Conservation (phyloP, 805 yeast species). For the Metschnikowia amazonensis region DNA sequence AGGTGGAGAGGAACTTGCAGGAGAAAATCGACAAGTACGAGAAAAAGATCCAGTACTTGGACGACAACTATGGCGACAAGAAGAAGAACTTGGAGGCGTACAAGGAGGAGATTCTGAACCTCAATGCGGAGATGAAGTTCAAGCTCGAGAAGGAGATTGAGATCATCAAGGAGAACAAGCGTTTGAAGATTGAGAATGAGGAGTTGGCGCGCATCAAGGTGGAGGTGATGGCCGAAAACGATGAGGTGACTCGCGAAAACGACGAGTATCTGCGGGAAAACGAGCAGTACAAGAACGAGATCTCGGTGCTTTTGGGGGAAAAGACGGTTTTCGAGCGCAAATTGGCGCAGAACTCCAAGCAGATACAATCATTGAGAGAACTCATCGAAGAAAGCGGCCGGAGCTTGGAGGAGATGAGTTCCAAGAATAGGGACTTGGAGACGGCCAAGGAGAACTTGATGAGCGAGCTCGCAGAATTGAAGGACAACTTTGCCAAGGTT, state of each 20-base stretch:
- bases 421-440: constrained; percentile 22
- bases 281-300: constrained; percentile 26
- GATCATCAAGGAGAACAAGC: constrained; percentile 59
- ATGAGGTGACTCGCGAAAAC: constrained; percentile 39
- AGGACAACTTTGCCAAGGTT: constrained; percentile 21
- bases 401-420: constrained; percentile 56
- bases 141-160: constrained; percentile 64
- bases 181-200: constrained; percentile 57
- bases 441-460: constrained; percentile 28
- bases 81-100: constrained; percentile 25
- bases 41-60: constrained; percentile 23
- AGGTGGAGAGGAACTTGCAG: constrained; percentile 7
- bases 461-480: constrained; percentile 25
- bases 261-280: constrained; percentile 33
- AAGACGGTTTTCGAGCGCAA: constrained; percentile 35
- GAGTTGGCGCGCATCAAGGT: constrained; percentile 30
- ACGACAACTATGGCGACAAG: constrained; percentile 24
- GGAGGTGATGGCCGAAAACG: constrained; percentile 30
- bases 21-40: constrained; percentile 20
- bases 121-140: constrained; percentile 51
- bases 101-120: constrained; percentile 49
- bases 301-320: constrained; percentile 32
- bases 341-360: constrained; percentile 36
- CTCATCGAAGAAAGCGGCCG: constrained; percentile 56
- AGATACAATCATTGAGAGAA: constrained; percentile 53